phyloP scores from a whole-genome alignment of 495 filamentous ascomycete genomes.

The Oidiodendron maius region DNA sequence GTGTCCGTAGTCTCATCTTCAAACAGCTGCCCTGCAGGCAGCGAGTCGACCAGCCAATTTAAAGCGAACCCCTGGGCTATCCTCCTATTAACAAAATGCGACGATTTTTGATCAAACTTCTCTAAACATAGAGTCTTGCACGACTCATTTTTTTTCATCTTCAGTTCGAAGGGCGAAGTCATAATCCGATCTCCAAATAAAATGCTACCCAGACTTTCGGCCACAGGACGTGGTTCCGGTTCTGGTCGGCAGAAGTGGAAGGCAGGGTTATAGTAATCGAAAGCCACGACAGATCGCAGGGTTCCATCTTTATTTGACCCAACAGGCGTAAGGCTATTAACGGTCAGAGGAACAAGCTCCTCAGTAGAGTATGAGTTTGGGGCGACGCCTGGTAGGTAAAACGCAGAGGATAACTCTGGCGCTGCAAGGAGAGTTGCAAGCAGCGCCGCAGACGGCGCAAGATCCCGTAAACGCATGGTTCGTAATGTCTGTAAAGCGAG shows the following conservation, averaged over 20 bases:
- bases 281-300: slow-evolving; percentile 84
- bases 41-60: slow-evolving; percentile 92
- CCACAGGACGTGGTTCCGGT: slow-evolving; percentile 64
- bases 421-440: slow-evolving; percentile 36
- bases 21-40: slow-evolving; percentile 79
- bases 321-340: slow-evolving; percentile 86
- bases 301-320: slow-evolving; percentile 67
- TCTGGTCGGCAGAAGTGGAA: slow-evolving; percentile 85
- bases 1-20: slow-evolving; percentile 64
- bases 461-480: slow-evolving; percentile 40
- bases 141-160: slow-evolving; percentile 76
- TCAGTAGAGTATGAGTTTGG: slow-evolving; percentile 80
- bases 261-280: slow-evolving; percentile 85
- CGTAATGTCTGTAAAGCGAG: slow-evolving; percentile 8
- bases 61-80: slow-evolving; percentile 81
- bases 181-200: slow-evolving; percentile 94
- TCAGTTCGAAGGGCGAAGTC: slow-evolving; percentile 82
- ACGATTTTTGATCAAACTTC: slow-evolving; percentile 59
- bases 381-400: slow-evolving; percentile 94
- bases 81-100: slow-evolving; percentile 73
- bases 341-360: slow-evolving; percentile 78
- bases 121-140: slow-evolving; percentile 74
- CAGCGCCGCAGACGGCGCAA: slow-evolving; percentile 41
- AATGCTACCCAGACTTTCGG: slow-evolving; percentile 91
- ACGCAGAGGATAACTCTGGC: slow-evolving; percentile 60